phyloP scores from a whole-genome alignment of 768 basidiomycete genomes.

The Lepiota venenata region DNA sequence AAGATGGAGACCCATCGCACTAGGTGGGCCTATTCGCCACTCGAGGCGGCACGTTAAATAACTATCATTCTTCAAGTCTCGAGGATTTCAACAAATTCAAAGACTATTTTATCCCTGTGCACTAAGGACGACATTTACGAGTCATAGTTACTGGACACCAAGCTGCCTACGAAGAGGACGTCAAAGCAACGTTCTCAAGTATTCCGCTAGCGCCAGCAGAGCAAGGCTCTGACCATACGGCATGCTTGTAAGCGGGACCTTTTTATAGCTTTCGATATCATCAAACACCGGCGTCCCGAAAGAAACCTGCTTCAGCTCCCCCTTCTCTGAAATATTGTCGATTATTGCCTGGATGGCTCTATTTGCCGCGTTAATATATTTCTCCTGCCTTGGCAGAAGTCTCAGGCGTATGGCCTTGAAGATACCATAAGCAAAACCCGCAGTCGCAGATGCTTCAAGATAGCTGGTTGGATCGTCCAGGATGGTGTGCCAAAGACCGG shows the following conservation, averaged over 20 bases:
- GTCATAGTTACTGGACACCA: constrained; percentile 9
- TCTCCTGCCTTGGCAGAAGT: constrained; percentile 37
- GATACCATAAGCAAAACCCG: constrained; percentile 48
- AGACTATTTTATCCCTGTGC: constrained; percentile 33
- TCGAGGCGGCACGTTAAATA: neutral
- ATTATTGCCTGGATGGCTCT: constrained; percentile 41
- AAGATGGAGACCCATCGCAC: constrained; percentile 31
- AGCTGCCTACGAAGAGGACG: constrained; percentile 3
- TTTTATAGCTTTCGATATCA: constrained; percentile 43
- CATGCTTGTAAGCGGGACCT: constrained; percentile 53
- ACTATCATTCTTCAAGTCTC: constrained; percentile 15
- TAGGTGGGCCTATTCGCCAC: constrained; percentile 19
- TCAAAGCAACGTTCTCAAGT: constrained; percentile 36
- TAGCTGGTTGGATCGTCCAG: constrained; percentile 49
- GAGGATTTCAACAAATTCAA: constrained; percentile 28
- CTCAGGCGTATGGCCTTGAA: constrained; percentile 39
- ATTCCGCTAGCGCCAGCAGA: constrained; percentile 46
- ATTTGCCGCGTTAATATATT: constrained; percentile 32
- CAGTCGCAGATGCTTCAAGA: constrained; percentile 46
- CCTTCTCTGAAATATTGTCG: constrained; percentile 39
- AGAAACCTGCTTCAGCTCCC: constrained; percentile 44
- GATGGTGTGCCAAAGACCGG: constrained; percentile 54
- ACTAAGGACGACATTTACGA: constrained; percentile 25
- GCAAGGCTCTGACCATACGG: constrained; percentile 55
- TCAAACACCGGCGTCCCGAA: constrained; percentile 54